Evolutionary conservation across 352 stramenopile species (phyloP), one percentile per base, ranked within the genome.

Genomic region (Discostella stelligera): DNA sequence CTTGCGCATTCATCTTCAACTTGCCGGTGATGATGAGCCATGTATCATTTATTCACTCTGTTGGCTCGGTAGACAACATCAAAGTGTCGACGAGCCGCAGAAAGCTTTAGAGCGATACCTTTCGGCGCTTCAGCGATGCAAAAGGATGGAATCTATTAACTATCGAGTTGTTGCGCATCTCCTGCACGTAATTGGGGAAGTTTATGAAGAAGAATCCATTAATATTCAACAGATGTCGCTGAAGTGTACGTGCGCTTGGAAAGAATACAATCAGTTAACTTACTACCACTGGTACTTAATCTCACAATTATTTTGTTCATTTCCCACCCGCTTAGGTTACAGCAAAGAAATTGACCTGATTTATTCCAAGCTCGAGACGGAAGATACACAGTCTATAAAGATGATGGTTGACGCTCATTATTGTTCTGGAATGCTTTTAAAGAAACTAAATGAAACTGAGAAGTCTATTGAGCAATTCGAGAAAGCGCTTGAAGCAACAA

Each of bases 271-370:
- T 67, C 21, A 44, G 41, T 41, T n/a, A 37, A 11, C n/a, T 30
- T 30, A 27, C 7, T 39, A 16, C 55, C 18, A 58, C 23, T 52
- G 13, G 13, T 23, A n/a, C n/a, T n/a, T 11, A 13, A 46, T 56
- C 52, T 64, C 25, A 63, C n/a, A 39, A 50, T 32, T 41, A 32
- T 37, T 71, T 64, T 10, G 23, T 53, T 11, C 0, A 44, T 62
- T 9, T 32, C 41, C 18, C 65, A 0, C 58, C 55, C 52, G 13
- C 20, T 3, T 37, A 83, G 76, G 76, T 76, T 83, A 79, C 41
- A 76, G 32, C 39, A 74, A 86, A 76, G 76, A 78, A 66, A 83
- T 84, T n/a, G 66, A 69, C 25, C 46, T 87, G n/a, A 80, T 87
- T 69, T 18, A 70, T 53, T 80, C 70, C 41, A 84, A 82, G 52